Evolutionary conservation across 23 red algal species (phyloP).

Genomic region (Chondrus crispus): DNA sequence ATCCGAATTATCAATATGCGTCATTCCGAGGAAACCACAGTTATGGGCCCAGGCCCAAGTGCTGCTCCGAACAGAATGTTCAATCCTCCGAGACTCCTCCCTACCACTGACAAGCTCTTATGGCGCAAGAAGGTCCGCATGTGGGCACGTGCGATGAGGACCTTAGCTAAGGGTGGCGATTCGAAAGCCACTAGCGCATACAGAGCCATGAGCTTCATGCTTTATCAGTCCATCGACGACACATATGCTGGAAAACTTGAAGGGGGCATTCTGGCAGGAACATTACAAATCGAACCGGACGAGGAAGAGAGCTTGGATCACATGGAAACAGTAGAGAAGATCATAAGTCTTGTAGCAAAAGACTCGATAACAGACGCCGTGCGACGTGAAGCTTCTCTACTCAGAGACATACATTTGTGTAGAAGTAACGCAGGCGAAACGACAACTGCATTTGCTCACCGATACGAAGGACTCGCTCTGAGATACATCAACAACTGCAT

Average conservation of each 20-base stretch:
- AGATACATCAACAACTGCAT: neutral
- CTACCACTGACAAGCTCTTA: neutral
- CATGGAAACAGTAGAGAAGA: neutral
- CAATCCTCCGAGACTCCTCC: neutral
- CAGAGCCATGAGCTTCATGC: neutral
- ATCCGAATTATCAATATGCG: too few species aligned
- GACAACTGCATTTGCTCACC: neutral
- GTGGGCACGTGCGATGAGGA: neutral
- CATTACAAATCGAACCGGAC: neutral
- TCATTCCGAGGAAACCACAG: too few species aligned
- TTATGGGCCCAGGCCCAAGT: neutral
- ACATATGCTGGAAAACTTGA: neutral
- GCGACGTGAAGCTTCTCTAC: neutral
- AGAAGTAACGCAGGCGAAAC: neutral
- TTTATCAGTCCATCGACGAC: neutral
- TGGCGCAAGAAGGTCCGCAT: neutral
- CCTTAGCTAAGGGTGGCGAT: neutral
- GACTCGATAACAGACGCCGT: neutral
- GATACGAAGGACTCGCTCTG: neutral
- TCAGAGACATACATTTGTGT: neutral
- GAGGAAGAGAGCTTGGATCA: neutral
- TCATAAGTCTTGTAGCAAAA: neutral
- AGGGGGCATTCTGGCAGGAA: neutral
- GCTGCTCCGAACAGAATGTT: neutral
- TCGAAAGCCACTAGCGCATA: neutral